Evolutionary conservation across 768 basidiomycete species (phyloP), one percentile per base, ranked within the genome.

Genomic region (Hygrocybe punicea): DNA sequence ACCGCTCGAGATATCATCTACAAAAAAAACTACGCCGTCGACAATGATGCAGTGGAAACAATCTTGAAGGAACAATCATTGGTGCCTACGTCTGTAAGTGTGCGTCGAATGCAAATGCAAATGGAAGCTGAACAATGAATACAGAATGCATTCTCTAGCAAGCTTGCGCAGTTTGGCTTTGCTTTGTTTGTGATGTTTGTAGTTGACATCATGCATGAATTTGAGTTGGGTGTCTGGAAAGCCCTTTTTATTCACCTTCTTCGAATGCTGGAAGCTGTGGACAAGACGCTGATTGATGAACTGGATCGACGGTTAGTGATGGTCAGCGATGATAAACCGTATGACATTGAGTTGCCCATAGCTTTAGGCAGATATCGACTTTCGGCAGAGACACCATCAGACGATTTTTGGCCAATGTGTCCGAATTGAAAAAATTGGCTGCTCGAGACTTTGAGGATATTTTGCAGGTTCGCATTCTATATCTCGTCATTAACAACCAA

Each of bases 201-300:
- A 0, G 62, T 66, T 0, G 74, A 80, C 47, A 58, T 78, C 16
- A 44, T 80, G 55, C 77, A 78, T 34, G 72, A 78, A 19, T 24
- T 47, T 24, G 23, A 47, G n/a, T 11, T 24, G 8, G n/a, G 16
- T n/a, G n/a, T n/a, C n/a, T n/a, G n/a, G n/a, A n/a, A n/a, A n/a
- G n/a, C n/a, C n/a, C n/a, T n/a, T n/a, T n/a, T n/a, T n/a, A n/a
- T n/a, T n/a, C n/a, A n/a, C n/a, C n/a, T n/a, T n/a, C n/a, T n/a
- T n/a, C n/a, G n/a, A n/a, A n/a, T n/a, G n/a, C n/a, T n/a, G n/a
- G n/a, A n/a, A n/a, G n/a, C n/a, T n/a, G n/a, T n/a, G 10, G 45
- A 47, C 23, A 10, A 10, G 19, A 47, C 8, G 11, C 23, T 48
- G 4, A 17, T 55, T 14, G 34, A 24, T 24, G 54, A 55, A 23